These are phyloP conservation scores for Colletotrichum aenigma DNA, from an alignment of 2,329 filamentous ascomycete genomes.

Conservation along the genomic window DNA sequence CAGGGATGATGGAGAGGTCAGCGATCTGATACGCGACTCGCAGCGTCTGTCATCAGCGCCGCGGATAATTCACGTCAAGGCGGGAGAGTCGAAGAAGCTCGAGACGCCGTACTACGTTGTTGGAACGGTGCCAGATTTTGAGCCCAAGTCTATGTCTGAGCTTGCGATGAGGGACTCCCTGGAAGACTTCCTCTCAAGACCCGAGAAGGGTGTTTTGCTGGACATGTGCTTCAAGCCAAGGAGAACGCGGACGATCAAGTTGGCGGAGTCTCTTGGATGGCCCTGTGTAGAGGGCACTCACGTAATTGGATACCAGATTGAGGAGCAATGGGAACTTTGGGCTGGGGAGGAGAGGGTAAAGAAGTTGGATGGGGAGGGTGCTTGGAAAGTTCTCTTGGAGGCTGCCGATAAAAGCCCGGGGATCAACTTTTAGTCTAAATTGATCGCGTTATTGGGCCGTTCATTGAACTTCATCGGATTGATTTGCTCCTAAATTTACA, in stretches of 20 bases:
- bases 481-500: neutral
- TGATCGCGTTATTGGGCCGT: neutral
- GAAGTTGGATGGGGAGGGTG: constrained; percentile 28
- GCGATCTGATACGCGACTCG: constrained; percentile 28
- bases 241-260: constrained; percentile 37
- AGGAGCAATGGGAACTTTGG: constrained; percentile 43
- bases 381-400: constrained; percentile 33
- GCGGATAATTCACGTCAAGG: constrained; percentile 32
- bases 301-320: constrained; percentile 44
- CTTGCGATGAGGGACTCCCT: constrained; percentile 27
- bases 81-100: constrained; percentile 25
- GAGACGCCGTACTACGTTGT: constrained; percentile 37
- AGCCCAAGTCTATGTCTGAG: constrained; percentile 32
- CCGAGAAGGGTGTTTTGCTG: constrained; percentile 35
- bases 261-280: constrained; percentile 36
- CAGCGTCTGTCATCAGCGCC: constrained; percentile 20
- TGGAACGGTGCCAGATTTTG: constrained; percentile 41
- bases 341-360: constrained; percentile 30
- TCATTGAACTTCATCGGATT: neutral
- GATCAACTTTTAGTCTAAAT: constrained; percentile 32
- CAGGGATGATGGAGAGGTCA: constrained; percentile 33
- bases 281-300: constrained; percentile 40
- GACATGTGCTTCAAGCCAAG: constrained; percentile 49
- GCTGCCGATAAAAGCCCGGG: constrained; percentile 32
- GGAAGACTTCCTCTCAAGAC: constrained; percentile 28